phyloP scores from a whole-genome alignment of 371 early-diverging fungal genomes.

The Paraphysoderma sedebokerense region DNA sequence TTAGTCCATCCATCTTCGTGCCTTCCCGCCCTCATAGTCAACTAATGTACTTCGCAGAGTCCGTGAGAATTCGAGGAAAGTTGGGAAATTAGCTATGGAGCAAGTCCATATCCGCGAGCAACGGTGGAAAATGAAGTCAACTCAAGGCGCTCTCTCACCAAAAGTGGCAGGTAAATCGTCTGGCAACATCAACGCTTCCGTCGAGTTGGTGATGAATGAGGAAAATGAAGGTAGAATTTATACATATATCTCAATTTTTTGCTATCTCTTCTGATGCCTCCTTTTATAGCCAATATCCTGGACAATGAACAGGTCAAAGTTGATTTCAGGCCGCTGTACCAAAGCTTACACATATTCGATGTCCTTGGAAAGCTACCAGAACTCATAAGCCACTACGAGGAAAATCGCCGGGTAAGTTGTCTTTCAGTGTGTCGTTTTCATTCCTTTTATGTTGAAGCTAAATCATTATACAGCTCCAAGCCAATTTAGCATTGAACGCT shows the following conservation, averaged over 20 bases:
- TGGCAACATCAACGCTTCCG: too few relatives aligned
- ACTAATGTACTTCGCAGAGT: conserved; percentile 23
- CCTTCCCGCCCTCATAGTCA: not conserved
- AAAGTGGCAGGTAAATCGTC: conserved; percentile 24
- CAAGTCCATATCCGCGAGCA: conserved; percentile 43
- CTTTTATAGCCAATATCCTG: conserved; percentile 31
- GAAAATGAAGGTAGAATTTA: conserved; percentile 48
- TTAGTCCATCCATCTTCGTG: not conserved
- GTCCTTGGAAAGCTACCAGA: conserved; percentile 70
- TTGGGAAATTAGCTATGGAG: conserved; percentile 73
- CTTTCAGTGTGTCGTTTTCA: conserved; percentile 8
- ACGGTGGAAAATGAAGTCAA: too few relatives aligned
- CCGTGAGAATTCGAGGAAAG: conserved; percentile 60
- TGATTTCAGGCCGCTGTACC: conserved; percentile 86
- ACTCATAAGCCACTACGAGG: conserved; percentile 74
- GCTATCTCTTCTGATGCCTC: not conserved
- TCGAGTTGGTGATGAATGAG: conserved; percentile 75
- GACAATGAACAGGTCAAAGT: conserved; percentile 51
- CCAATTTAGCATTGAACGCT: conserved; percentile 42
- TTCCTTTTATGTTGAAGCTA: conserved; percentile 3
- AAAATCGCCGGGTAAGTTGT: conserved; percentile 55
- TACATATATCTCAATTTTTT: not conserved
- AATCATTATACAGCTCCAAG: conserved; percentile 35
- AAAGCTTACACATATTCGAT: conserved; percentile 86
- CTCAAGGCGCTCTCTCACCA: not conserved